Conservation (phyloP, 306 rosid species). For the Astragalus glycyphyllos region DNA sequence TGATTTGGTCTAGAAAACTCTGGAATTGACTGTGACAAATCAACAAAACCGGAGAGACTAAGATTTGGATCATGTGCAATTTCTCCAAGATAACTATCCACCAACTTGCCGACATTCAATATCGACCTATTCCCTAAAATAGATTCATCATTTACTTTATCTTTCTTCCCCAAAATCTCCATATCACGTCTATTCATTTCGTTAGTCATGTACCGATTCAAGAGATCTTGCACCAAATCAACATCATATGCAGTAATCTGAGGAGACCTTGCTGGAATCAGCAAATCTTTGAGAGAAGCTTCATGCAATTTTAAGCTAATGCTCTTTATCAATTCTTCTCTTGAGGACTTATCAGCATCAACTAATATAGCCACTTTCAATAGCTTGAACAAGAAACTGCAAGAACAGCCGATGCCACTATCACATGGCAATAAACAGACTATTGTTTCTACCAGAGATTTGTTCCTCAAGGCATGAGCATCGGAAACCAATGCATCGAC, state of each 20-base stretch:
- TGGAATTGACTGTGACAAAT: constrained; percentile 72
- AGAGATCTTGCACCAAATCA: constrained; percentile 68
- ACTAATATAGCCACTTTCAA: constrained; percentile 85
- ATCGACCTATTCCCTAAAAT: constrained; percentile 57
- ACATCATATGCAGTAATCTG: constrained; percentile 67
- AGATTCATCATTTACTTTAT: constrained; percentile 57
- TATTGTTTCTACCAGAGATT: constrained; percentile 82
- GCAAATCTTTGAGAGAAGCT: constrained; percentile 74
- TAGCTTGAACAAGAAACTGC: constrained; percentile 84
- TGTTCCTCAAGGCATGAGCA: constrained; percentile 71
- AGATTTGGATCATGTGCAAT: constrained; percentile 75
- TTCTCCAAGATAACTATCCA: constrained; percentile 78
- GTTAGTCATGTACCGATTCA: constrained; percentile 57
- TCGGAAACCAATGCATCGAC: constrained; percentile 84
- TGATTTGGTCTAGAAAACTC: constrained; percentile 79
- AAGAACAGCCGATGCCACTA: constrained; percentile 68
- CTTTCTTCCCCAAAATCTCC: constrained; percentile 56
- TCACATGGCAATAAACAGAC: constrained; percentile 82
- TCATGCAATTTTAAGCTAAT: constrained; percentile 74
- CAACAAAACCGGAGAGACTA: constrained; percentile 60
- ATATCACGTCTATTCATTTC: constrained; percentile 48
- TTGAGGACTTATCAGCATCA: constrained; percentile 67
- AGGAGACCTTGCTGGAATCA: constrained; percentile 82
- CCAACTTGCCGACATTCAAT: constrained; percentile 74
- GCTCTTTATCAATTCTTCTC: constrained; percentile 67